These are phyloP conservation scores for Rhodotorula taiwanensis DNA, from an alignment of 768 basidiomycete species.

Conservation along the genomic window DNA sequence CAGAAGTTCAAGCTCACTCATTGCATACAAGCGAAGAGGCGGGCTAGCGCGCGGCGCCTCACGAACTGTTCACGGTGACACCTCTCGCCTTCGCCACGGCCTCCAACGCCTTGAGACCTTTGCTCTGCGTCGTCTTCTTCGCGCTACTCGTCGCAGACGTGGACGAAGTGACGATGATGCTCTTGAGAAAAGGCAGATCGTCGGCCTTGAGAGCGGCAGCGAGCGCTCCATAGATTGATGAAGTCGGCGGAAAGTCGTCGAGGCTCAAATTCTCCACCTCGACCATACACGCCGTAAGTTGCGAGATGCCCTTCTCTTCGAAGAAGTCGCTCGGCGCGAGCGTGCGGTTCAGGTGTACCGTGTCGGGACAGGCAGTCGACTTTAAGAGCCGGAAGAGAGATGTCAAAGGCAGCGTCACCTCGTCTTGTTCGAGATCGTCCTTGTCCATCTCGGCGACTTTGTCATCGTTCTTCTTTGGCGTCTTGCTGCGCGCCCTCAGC, in stretches of 20 bases:
- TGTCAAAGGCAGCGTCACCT: not conserved
- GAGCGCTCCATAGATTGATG: not conserved
- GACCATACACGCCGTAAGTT: too few species aligned
- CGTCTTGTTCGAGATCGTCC: not conserved
- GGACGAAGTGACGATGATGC: not conserved
- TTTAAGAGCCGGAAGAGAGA: not conserved
- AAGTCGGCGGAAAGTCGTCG: not conserved
- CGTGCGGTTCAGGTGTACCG: not conserved
- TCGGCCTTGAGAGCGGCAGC: not conserved
- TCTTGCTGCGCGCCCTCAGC: too few species aligned
- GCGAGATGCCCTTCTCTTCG: not conserved
- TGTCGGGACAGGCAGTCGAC: not conserved
- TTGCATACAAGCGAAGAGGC: too few species aligned
- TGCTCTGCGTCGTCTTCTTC: too few species aligned
- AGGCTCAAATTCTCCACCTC: not conserved
- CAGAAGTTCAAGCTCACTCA: too few species aligned
- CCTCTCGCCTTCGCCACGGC: too few species aligned
- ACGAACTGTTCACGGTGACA: too few species aligned
- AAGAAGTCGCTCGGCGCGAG: not conserved
- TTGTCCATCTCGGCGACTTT: not conserved
- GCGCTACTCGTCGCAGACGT: too few species aligned
- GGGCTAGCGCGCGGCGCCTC: too few species aligned
- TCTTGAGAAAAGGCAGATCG: not conserved
- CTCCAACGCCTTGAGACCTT: too few species aligned
- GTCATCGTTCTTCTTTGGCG: not conserved